phyloP scores from a whole-genome alignment of 805 yeast genomes.

The Komagataella pseudopastoris region DNA sequence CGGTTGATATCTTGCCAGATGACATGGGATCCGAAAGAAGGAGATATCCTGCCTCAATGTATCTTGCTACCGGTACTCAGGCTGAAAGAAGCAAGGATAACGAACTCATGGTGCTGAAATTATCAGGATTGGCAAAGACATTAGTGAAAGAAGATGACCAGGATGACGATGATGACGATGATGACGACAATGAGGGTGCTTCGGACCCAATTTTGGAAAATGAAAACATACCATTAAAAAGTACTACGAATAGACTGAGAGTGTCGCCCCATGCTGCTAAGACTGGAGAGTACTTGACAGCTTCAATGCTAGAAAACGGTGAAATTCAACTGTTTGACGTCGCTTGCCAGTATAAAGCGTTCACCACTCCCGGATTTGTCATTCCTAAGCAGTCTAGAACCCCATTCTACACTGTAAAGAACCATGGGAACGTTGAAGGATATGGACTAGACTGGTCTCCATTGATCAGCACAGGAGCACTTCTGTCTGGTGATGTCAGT shows the following conservation, averaged over 20 bases:
- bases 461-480: constrained; percentile 58
- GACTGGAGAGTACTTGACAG: constrained; percentile 76
- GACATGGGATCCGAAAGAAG: constrained; percentile 78
- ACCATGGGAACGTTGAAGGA: constrained; percentile 94
- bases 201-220: constrained; percentile 81
- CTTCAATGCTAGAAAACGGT: constrained; percentile 82
- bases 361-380: constrained; percentile 76
- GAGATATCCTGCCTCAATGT: constrained; percentile 76
- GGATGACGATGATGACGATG: constrained; percentile 59
- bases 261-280: constrained; percentile 63
- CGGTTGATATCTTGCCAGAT: constrained; percentile 84
- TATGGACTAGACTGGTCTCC: constrained; percentile 98
- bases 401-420: constrained; percentile 70
- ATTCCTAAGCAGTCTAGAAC: constrained; percentile 67
- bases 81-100: constrained; percentile 81
- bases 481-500: constrained; percentile 78
- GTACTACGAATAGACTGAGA: constrained; percentile 83
- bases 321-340: constrained; percentile 80
- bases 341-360: constrained; percentile 65
- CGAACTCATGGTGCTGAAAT: constrained; percentile 72
- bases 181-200: constrained; percentile 60
- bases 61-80: constrained; percentile 86
- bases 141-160: constrained; percentile 73
- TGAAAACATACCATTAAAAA: constrained; percentile 61
- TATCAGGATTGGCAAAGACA: constrained; percentile 75